phyloP scores from a whole-genome alignment of 2,329 filamentous ascomycete genomes.

The Colletotrichum sansevieriae region DNA sequence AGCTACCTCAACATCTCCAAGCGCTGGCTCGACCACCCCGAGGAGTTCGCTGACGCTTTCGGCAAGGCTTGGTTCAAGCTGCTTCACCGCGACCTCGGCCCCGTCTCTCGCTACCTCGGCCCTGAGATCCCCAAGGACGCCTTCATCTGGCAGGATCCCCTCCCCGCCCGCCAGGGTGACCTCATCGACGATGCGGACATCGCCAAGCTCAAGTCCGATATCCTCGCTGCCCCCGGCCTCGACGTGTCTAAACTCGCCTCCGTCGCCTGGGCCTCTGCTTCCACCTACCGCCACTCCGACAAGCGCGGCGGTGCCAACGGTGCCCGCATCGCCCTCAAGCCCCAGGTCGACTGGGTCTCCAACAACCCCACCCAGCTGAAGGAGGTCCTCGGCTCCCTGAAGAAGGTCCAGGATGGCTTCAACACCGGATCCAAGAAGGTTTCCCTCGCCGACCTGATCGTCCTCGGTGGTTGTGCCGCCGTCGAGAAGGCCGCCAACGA shows the following conservation, averaged over 20 bases:
- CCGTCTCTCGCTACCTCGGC: conserved; percentile 77
- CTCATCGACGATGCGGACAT: conserved; percentile 74
- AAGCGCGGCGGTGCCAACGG: conserved; percentile 88
- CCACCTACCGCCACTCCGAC: conserved; percentile 80
- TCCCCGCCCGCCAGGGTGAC: conserved; percentile 70
- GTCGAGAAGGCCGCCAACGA: conserved; percentile 77
- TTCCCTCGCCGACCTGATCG: conserved; percentile 83
- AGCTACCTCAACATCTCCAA: conserved; percentile 82
- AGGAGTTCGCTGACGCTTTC: conserved; percentile 78
- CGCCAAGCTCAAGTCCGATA: conserved; percentile 74
- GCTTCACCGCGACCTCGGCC: conserved; percentile 83
- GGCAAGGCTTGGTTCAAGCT: conserved; percentile 86
- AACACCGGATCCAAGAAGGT: conserved; percentile 76
- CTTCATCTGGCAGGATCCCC: conserved; percentile 81
- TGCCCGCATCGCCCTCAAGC: conserved; percentile 79
- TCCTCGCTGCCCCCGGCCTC: conserved; percentile 72
- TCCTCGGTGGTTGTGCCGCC: conserved; percentile 78
- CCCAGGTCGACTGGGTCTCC: conserved; percentile 78
- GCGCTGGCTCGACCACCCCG: conserved; percentile 76
- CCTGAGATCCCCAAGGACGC: conserved; percentile 79
- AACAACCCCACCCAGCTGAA: conserved; percentile 79
- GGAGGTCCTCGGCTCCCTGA: conserved; percentile 72
- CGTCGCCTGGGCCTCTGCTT: conserved; percentile 77
- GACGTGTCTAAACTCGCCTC: conserved; percentile 72
- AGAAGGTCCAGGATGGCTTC: conserved; percentile 76